Base-by-base conservation (phyloP, 1,284 basidiomycete genomes). In the Ceratobasidium sp. region DNA sequence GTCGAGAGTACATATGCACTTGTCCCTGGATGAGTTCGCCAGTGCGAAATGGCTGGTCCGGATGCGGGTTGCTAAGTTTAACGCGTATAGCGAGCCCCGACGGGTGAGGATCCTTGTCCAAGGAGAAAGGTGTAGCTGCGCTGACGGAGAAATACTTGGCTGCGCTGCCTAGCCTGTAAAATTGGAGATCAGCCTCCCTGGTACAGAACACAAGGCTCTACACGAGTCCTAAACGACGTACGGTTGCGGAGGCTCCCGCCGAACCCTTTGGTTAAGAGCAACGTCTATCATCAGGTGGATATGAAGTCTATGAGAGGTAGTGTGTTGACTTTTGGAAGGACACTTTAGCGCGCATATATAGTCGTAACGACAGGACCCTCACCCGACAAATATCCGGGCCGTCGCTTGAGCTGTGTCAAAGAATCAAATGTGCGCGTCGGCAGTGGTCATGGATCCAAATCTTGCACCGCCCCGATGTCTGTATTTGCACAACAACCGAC, bases 131-230 rank as follows among this genome's bases (percentile, higher is more conserved):
- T 24, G 67, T 71, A 33, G 54, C 67, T 1, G 67, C 67, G 53
- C 67, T 71, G 67, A 71, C 67, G 4, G 67, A 71, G 41, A 71
- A 71, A 36, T 59, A 48, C 8, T 45, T 57, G 8, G 54, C 56
- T 17, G 41, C 45, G 33, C 17, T 45, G 14, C 67, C 67, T 47
- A 71, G 44, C n/a, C 67, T 71, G n/a, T n/a, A n/a, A 24, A 14
- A 22, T 15, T 17, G 36, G 7, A 7, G 14, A 22, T 47, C 47
- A 63, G 53, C 53, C 8, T 15, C 19, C n/a, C n/a, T 22, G 47
- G 24, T 5, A n/a, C 56, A 60, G 4, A 15, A 6, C 19, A 7
- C 3, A 15, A 3, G 14, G 33, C 3, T 3, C 11, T 14, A 14
- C 3, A 7, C 17, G 51, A 19, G 33, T 27, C 15, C 14, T 11